Conservation (phyloP, 805 yeast genomes). For the Candida sithepensis region DNA sequence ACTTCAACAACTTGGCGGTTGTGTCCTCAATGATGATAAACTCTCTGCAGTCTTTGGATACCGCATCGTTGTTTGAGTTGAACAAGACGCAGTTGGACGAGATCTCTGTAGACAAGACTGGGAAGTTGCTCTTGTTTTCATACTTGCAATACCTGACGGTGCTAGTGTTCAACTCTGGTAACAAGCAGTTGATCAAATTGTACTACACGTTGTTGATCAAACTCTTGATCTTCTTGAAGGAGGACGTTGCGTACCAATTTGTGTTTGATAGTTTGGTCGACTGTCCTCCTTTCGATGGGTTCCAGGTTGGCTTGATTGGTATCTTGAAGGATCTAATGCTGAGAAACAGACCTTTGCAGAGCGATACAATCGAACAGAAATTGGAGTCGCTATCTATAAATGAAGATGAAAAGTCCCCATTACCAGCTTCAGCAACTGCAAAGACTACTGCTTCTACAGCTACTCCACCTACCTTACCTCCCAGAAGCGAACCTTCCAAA, state of each 20-base stretch:
- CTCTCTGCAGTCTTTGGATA: slow-evolving; percentile 16
- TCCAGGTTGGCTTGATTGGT: slow-evolving; percentile 57
- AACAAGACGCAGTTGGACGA: slow-evolving; percentile 3
- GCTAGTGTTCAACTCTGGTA: slow-evolving; percentile 13
- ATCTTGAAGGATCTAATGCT: slow-evolving; percentile 65
- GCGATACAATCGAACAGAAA: neutral
- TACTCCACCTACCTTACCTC: slow-evolving; percentile 35
- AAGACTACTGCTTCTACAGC: neutral
- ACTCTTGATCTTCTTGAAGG: slow-evolving; percentile 55
- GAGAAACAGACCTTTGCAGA: neutral
- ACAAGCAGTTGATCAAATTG: slow-evolving; percentile 26
- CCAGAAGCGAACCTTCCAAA: slow-evolving; percentile 29
- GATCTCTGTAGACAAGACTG: slow-evolving; percentile 2
- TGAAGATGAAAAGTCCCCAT: too few relatives aligned
- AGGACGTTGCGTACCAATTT: slow-evolving; percentile 54
- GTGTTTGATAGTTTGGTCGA: slow-evolving; percentile 58
- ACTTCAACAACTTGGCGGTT: slow-evolving; percentile 13
- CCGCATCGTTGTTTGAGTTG: neutral
- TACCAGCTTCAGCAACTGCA: slow-evolving; percentile 10
- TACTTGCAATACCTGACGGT: slow-evolving; percentile 24
- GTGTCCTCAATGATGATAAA: slow-evolving; percentile 20
- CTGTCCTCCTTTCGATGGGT: slow-evolving; percentile 59
- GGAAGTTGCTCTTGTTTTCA: slow-evolving; percentile 13
- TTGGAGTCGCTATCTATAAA: slow-evolving; percentile 8
- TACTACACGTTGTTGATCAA: slow-evolving; percentile 62